Evolutionary conservation across 768 basidiomycete species (phyloP).

Genomic region (Phaffia australis): DNA sequence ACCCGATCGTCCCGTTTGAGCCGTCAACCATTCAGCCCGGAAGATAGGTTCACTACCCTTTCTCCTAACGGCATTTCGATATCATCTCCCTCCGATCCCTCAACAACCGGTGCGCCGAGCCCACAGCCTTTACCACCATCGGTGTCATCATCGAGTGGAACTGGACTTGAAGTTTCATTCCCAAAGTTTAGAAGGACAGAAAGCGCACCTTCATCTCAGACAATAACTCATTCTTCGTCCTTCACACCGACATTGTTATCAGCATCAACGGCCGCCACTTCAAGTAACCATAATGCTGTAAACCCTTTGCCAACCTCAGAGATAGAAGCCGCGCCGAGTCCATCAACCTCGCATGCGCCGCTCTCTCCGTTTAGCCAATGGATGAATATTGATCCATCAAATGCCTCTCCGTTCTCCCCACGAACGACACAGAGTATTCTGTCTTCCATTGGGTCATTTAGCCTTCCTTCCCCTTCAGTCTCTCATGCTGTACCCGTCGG

Average conservation of each 20-base stretch:
- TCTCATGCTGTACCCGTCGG: no score
- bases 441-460: no score
- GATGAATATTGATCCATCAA: conserved; percentile 11
- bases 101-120: background rate
- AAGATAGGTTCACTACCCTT: background rate
- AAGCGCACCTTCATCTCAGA: background rate
- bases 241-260: background rate
- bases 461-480: no score
- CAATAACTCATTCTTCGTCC: background rate
- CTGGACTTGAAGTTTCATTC: background rate
- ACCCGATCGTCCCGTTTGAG: background rate
- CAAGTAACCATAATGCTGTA: background rate
- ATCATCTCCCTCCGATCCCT: background rate
- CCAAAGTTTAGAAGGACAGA: no score
- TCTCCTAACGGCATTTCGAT: background rate
- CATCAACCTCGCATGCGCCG: background rate
- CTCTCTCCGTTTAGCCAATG: conserved; percentile 15
- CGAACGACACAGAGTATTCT: no score
- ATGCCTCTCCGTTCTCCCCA: no score
- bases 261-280: background rate
- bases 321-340: no score
- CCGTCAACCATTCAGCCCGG: background rate
- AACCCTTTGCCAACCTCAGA: no score
- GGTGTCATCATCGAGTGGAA: background rate
- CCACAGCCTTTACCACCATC: background rate